Evolutionary conservation across 2,329 filamentous ascomycete species (phyloP), one percentile per base, ranked within the genome.

Genomic region (Xylaria sp.): DNA sequence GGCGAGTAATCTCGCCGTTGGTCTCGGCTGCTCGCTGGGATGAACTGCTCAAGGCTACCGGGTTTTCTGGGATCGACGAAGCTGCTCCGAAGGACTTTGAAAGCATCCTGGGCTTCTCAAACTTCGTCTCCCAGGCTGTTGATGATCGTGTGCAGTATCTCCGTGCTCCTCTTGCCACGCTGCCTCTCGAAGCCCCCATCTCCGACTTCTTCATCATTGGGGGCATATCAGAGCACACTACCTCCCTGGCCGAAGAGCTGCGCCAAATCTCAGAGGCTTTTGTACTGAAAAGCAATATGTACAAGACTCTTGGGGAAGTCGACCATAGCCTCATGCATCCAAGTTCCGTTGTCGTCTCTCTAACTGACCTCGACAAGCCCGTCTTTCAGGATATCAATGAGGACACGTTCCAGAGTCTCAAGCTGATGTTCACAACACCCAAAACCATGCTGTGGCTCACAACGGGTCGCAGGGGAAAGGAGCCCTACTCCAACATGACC

Each of bases 1-100:
- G 72, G 23, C 70, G 75, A 5, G 62, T 47, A 21, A 38, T 65
- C 14, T 54, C 60, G 5, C 72, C 73, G 2, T 49, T 55, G 51
- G 63, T 66, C 28, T 63, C 28, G n/a, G 15, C 31, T 59, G 19
- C 28, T 8, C 15, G 63, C 49, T 67, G 65, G 65, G 52, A 69
- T 35, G 6, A 35, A 2, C 28, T 61, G 0, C 57, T 69, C n/a
- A 37, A 40, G 1, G n/a, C 42, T 12, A 17, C 60, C 11, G 65
- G 65, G 6, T 69, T 67, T 23, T 62, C 61, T 2, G 67, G 67
- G 2, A 35, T 61, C 12, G 63, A 66, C 35, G 8, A 19, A 19
- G 8, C 21, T 35, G 12, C 25, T 9, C 57, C 60, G 21, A 28
- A 46, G 25, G 12, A 50, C 2, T 35, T 42, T 40, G 19, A 63